phyloP scores from a whole-genome alignment of 805 yeast species.

The Naumovozyma dairenensis region DNA sequence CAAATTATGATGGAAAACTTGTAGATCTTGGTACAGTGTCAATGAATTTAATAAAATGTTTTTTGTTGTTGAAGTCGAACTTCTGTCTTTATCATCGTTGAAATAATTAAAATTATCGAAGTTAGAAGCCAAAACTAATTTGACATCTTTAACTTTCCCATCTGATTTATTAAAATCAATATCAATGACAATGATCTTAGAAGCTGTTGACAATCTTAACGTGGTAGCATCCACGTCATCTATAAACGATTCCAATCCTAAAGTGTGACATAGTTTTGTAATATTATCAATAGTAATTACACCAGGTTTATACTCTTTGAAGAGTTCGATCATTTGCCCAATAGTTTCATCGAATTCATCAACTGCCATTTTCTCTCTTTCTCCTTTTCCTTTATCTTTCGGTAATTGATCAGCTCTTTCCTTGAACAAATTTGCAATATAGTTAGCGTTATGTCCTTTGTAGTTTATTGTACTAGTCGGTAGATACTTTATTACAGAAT shows the following conservation, averaged over 20 bases:
- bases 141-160: slow-evolving; percentile 26
- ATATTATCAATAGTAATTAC: slow-evolving; percentile 25
- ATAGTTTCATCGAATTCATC: slow-evolving; percentile 22
- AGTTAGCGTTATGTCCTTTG: too few species aligned
- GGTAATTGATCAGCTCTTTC: too few species aligned
- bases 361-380: slow-evolving; percentile 12
- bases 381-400: too few species aligned
- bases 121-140: slow-evolving; percentile 29
- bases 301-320: slow-evolving; percentile 28
- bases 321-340: slow-evolving; percentile 22
- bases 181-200: slow-evolving; percentile 30
- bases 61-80: slow-evolving; percentile 1
- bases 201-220: slow-evolving; percentile 29
- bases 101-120: slow-evolving; percentile 29
- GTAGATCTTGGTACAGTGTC: slow-evolving; percentile 19
- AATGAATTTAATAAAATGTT: slow-evolving; percentile 27
- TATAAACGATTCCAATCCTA: slow-evolving; percentile 27
- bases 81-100: slow-evolving; percentile 5
- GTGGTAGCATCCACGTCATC: slow-evolving; percentile 22
- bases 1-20: slow-evolving; percentile 26
- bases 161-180: slow-evolving; percentile 24
- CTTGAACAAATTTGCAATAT: too few species aligned
- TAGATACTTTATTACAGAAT: too few species aligned
- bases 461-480: too few species aligned
- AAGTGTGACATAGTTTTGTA: slow-evolving; percentile 27